A percentile compares a stretch with the other conserved stretches of the same genome.
Evolutionary conservation across 2,329 filamentous ascomycete genomes (phyloP).

Genomic region (Fusarium sp.): DNA sequence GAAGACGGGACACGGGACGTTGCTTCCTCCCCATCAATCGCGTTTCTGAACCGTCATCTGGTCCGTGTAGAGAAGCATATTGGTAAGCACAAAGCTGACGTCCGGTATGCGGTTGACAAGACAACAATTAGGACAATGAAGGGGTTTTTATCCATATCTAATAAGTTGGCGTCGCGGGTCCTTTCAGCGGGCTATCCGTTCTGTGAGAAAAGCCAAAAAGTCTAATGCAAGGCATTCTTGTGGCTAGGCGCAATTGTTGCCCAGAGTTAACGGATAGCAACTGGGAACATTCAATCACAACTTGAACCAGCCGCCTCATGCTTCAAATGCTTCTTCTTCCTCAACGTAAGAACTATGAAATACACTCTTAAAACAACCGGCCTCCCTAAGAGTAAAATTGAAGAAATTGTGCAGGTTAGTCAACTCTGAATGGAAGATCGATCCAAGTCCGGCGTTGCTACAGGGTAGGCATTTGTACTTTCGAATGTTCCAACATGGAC

Average conservation of each 20-base stretch:
- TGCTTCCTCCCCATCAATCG: background rate
- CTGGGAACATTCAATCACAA: background rate
- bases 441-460: background rate
- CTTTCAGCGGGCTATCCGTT: background rate
- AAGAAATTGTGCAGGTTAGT: background rate
- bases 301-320: background rate
- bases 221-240: background rate
- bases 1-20: background rate
- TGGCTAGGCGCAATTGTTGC: background rate
- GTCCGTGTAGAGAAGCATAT: background rate
- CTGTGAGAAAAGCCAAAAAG: background rate
- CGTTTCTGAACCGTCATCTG: background rate
- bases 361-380: background rate
- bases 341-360: background rate
- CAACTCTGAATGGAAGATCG: background rate
- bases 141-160: background rate
- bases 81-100: slow-evolving; percentile 3
- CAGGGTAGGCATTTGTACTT: background rate
- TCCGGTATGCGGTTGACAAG: background rate
- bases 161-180: background rate
- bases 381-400: background rate
- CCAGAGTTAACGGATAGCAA: too few relatives aligned
- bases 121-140: background rate
- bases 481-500: background rate
- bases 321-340: background rate